Base-by-base conservation (phyloP, 805 yeast species). In the Saturnispora quitensis region DNA sequence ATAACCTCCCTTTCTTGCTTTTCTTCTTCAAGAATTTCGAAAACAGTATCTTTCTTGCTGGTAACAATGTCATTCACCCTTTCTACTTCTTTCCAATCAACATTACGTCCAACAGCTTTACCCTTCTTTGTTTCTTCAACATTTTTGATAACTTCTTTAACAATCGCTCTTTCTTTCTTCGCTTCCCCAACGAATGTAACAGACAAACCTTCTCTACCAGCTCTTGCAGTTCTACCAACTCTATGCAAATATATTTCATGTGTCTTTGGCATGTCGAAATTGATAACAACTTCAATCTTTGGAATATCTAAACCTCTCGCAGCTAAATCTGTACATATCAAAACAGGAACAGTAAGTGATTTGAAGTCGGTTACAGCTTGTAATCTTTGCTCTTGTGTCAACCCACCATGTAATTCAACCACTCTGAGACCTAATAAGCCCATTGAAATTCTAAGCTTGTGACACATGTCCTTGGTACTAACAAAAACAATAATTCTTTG, bases 251-350 rank as follows among this genome's bases (percentile, higher is more conserved):
- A 93, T 38, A 91, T 78, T 58, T 93, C 99, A 62, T 86, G 84
- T 31, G 86, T 75, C 67, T 88, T 87, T 48, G 99, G 99, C 95
- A 93, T 88, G 64, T 93, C 99, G 68, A 76, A 93, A 70, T 93
- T 93, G 63, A 93, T 78, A 45, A 93, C 99, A 54, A 85, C 82
- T 67, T 90, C 98, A 66, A 93, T 90, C 70, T 91, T 91, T 55
- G 98, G 98, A 63, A 93, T 93, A 85, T 93, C 99, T 65, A 93
- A 77, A 77, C 99, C 99, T 80, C 99, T 86, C 28, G 99, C 91
- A 2, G 99, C 99, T 67, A 93, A 78, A 77, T 93, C 99, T 0
- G 99, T 93, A 82, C 98, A 93, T 40, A 93, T 76, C 53, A 93
- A 74, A 9, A 91, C 81, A 1, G 98, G 96, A 33, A 90, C 96